phyloP scores from a whole-genome alignment of 805 yeast genomes.

The Saturnispora saitoi region DNA sequence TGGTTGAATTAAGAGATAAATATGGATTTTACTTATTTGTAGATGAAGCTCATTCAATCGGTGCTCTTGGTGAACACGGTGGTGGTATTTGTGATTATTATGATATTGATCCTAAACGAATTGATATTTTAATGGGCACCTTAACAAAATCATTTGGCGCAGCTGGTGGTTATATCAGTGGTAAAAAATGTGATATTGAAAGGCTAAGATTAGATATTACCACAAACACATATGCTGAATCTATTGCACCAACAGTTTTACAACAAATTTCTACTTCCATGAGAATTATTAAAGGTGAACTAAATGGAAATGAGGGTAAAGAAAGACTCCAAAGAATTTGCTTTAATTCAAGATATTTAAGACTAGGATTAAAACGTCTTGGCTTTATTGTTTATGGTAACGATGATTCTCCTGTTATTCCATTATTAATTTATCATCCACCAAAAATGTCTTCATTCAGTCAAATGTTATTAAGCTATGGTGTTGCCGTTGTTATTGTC shows the following conservation, averaged over 20 bases:
- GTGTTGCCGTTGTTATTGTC: slow-evolving; percentile 90
- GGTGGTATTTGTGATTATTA: slow-evolving; percentile 94
- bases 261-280: slow-evolving; percentile 80
- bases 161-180: slow-evolving; percentile 96
- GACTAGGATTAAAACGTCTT: slow-evolving; percentile 81
- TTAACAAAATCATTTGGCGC: slow-evolving; percentile 97
- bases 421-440: slow-evolving; percentile 79
- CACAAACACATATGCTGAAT: slow-evolving; percentile 71
- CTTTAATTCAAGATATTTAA: slow-evolving; percentile 87
- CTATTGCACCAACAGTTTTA: slow-evolving; percentile 85
- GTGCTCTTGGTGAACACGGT: slow-evolving; percentile 95
- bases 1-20: slow-evolving; percentile 66
- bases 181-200: slow-evolving; percentile 57
- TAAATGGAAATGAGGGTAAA: slow-evolving; percentile 87
- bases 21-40: slow-evolving; percentile 86
- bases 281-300: slow-evolving; percentile 67
- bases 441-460: slow-evolving; percentile 92
- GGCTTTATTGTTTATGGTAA: slow-evolving; percentile 94
- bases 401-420: slow-evolving; percentile 95
- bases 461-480: slow-evolving; percentile 66
- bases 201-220: slow-evolving; percentile 64
- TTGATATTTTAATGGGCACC: slow-evolving; percentile 95
- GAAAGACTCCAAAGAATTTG: slow-evolving; percentile 90
- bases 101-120: slow-evolving; percentile 60
- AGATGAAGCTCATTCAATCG: slow-evolving; percentile 98